Percentiles rank a stretch among this genome's conserved stretches.
phyloP scores from a whole-genome alignment of 176 grass and related monocot genomes.

The Hordeum marinum region DNA sequence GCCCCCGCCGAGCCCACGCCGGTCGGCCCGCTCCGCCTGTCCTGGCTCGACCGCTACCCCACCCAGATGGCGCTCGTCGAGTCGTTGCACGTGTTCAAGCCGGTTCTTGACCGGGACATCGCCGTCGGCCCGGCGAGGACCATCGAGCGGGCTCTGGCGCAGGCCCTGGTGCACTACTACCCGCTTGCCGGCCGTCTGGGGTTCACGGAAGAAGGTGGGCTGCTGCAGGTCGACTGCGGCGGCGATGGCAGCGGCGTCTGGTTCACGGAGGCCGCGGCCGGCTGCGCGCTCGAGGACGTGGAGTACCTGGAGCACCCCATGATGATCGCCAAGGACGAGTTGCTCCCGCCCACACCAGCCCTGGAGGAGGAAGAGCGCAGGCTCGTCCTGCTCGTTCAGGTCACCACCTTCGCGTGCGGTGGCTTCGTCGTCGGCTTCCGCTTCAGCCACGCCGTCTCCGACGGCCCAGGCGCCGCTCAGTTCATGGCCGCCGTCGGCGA shows the following conservation, averaged over 20 bases:
- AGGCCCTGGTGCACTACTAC: slow-evolving; percentile 67
- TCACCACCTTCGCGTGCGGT: slow-evolving; percentile 67
- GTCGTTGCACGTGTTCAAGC: slow-evolving; percentile 83
- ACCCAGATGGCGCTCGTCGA: slow-evolving; percentile 93
- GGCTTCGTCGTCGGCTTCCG: slow-evolving; percentile 83
- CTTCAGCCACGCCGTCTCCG: slow-evolving; percentile 78
- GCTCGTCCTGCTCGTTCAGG: slow-evolving; percentile 79
- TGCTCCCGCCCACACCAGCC: slow-evolving; percentile 51
- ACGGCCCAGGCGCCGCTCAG: slow-evolving; percentile 65
- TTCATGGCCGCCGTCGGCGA: slow-evolving; percentile 72
- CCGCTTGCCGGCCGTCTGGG: slow-evolving; percentile 64
- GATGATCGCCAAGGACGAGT: slow-evolving; percentile 78
- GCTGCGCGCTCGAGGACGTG: slow-evolving; percentile 51
- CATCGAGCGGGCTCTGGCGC: slow-evolving; percentile 48
- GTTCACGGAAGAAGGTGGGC: slow-evolving; percentile 44
- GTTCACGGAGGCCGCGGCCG: slow-evolving; percentile 55
- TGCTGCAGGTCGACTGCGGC: slow-evolving; percentile 64
- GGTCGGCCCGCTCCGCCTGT: slow-evolving; percentile 39
- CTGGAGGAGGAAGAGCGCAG: slow-evolving; percentile 26
- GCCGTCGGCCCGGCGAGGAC: not conserved
- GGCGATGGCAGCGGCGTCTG: slow-evolving; percentile 54
- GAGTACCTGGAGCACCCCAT: slow-evolving; percentile 90
- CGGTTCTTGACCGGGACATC: not conserved
- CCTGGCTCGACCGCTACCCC: slow-evolving; percentile 90
- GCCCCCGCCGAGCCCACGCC: slow-evolving; percentile 46